Conservation (phyloP, 345 rosid genomes). For the Eucalyptus coolabah region DNA sequence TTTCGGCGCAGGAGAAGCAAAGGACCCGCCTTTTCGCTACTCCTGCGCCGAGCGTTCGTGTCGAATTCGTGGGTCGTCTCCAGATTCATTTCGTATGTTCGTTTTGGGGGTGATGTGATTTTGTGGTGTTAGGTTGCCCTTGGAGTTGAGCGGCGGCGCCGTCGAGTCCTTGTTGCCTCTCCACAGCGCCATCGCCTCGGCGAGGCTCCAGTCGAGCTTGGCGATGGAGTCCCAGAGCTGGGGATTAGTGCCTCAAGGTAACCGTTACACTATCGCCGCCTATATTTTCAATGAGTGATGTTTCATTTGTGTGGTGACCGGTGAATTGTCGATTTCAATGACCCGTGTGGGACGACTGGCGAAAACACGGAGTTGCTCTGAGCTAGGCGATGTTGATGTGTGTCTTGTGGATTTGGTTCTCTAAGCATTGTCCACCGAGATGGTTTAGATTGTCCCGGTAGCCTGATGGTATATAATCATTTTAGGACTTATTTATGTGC, state of each 20-base stretch:
- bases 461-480: neutral
- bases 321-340: neutral
- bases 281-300: neutral
- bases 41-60: neutral
- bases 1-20: neutral
- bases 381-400: neutral
- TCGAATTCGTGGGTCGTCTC: neutral
- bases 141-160: slow-evolving; percentile 34
- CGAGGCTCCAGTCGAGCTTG: slow-evolving; percentile 53
- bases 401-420: neutral
- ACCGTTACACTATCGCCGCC: neutral
- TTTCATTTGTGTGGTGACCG: neutral
- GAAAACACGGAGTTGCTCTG: neutral
- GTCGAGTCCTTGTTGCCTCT: slow-evolving; percentile 47
- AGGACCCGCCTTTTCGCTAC: neutral
- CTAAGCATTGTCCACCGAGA: neutral
- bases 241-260: slow-evolving; percentile 81
- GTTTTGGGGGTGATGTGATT: neutral
- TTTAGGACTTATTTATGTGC: neutral
- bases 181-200: slow-evolving; percentile 55
- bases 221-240: slow-evolving; percentile 40
- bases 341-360: neutral
- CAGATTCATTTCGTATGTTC: neutral
- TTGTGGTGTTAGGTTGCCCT: slow-evolving; percentile 26
- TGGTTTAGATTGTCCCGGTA: neutral